A percentile compares a stretch with the other conserved stretches of the same genome.
phyloP scores from a whole-genome alignment of 1,284 basidiomycete genomes.

The Ganoderma leucocontextum region DNA sequence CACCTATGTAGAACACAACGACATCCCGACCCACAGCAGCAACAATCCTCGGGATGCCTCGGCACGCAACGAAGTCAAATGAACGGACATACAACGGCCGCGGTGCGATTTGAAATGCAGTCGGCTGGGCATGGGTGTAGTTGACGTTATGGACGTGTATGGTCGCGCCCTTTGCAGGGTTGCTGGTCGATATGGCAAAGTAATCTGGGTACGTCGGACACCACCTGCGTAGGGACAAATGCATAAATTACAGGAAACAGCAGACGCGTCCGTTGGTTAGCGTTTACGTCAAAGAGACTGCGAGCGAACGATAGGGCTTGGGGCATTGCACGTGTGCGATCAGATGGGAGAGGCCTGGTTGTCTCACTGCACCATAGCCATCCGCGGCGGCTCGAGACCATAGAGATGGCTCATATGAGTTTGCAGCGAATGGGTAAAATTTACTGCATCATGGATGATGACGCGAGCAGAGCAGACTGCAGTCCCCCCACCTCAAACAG shows the following conservation, averaged over 20 bases:
- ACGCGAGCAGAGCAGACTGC: not conserved
- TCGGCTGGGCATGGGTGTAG: conserved; percentile 70
- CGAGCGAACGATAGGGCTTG: not conserved
- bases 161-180: conserved; percentile 65
- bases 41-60: conserved; percentile 68
- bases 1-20: conserved; percentile 47
- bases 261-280: not conserved
- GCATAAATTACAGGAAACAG: not conserved
- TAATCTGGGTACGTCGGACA: conserved; percentile 76
- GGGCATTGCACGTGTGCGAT: too few species aligned
- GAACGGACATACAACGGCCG: conserved; percentile 72
- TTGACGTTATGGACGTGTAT: conserved; percentile 73
- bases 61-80: conserved; percentile 75
- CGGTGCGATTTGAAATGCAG: conserved; percentile 60
- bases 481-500: not conserved
- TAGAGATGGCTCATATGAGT: not conserved
- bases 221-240: conserved; percentile 58
- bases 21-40: conserved; percentile 69
- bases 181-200: conserved; percentile 75
- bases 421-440: not conserved
- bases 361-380: not conserved
- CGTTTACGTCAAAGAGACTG: not conserved
- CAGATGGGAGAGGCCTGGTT: not conserved
- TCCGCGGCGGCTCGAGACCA: not conserved
- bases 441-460: not conserved